Evolutionary conservation across 768 basidiomycete species (phyloP), one percentile per base, ranked within the genome.

Genomic region (Lepiota venenata): DNA sequence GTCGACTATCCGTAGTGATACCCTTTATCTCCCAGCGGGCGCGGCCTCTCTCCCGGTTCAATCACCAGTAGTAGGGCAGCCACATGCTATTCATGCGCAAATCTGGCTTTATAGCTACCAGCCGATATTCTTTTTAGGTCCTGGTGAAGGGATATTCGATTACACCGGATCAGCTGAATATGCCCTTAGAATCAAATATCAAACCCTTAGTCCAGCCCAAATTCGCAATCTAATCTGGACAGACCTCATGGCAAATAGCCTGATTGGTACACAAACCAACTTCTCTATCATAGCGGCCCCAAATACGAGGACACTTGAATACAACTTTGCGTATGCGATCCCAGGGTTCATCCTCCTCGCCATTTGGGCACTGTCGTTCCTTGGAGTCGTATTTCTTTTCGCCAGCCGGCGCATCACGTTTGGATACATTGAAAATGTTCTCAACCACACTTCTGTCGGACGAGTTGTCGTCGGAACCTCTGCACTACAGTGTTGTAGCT

Each of bases 281-380:
- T 15, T 10, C 16, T 37, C 51, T 16, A 3, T 44, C 14, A 15
- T 44, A 43, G 42, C 16, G 6, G 32, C 35, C 9, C 6, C 18
- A 14, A 18, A 44, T 22, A 7, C 20, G 18, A 32, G 15, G 12
- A 21, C 51, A 4, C 14, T 52, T 11, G 15, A 35, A 6, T 52
- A 52, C 27, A 16, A 50, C 14, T 50, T 50, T 25, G 25, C 2
- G 29, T 50, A 41, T 41, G 50, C 39, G 1, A 45, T 52, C 35
- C 51, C 50, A 6, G 51, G 42, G 4, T 45, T 52, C 43, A 3
- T 52, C 32, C 51, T 52, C 35, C 5, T 52, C 14, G 20, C 35
- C 14, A 37, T 52, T 14, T 52, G 51, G 51, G 15, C 25, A 16
- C 51, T 35, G 2, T 36, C 51, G 14, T 52, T 52, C 18, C 16